A percentile compares a stretch with the other conserved stretches of the same genome.
These are phyloP conservation scores for Sporisorium sorghi DNA, from an alignment of 1,284 basidiomycete species.

Conservation along the genomic window DNA sequence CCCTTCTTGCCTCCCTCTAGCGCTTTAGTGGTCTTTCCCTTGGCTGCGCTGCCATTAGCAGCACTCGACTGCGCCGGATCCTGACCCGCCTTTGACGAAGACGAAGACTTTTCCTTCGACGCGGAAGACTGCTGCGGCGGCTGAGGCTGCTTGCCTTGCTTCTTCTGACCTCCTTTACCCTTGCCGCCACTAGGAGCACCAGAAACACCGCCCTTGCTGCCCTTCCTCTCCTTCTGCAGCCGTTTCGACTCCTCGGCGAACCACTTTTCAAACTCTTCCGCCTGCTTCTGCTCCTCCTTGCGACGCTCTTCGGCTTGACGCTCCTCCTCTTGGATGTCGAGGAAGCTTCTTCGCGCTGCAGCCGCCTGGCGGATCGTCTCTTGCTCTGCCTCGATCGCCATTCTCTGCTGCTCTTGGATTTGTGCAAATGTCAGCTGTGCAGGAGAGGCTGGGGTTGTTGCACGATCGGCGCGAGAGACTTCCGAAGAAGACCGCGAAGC, in stretches of 20 bases:
- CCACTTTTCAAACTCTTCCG: constrained; percentile 66
- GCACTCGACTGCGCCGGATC: constrained; percentile 1
- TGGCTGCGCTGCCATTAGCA: constrained; percentile 4
- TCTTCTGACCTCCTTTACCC: constrained; percentile 27
- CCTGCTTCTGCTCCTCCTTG: constrained; percentile 56
- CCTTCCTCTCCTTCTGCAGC: constrained; percentile 48
- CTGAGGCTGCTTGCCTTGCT: constrained; percentile 16
- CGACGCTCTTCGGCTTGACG: constrained; percentile 49
- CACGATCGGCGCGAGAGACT: constrained; percentile 2
- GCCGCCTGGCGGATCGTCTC: constrained; percentile 40
- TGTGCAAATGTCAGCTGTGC: constrained; percentile 55
- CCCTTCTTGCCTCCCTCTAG: constrained; percentile 25
- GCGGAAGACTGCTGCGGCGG: constrained; percentile 16
- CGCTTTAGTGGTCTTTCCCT: constrained; percentile 22
- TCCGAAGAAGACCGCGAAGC: constrained; percentile 15
- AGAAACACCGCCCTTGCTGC: constrained; percentile 6
- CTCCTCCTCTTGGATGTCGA: constrained; percentile 64
- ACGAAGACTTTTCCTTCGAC: constrained; percentile 1
- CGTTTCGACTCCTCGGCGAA: constrained; percentile 66
- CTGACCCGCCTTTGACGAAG: constrained; percentile 8
- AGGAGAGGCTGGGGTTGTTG: constrained; percentile 19
- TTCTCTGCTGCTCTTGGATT: constrained; percentile 64
- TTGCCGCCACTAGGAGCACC: constrained; percentile 13
- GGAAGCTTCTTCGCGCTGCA: constrained; percentile 53
- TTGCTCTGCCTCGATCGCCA: constrained; percentile 35